Conservation (phyloP, 257 asterid species). For the Nicotiana noctiflora region DNA sequence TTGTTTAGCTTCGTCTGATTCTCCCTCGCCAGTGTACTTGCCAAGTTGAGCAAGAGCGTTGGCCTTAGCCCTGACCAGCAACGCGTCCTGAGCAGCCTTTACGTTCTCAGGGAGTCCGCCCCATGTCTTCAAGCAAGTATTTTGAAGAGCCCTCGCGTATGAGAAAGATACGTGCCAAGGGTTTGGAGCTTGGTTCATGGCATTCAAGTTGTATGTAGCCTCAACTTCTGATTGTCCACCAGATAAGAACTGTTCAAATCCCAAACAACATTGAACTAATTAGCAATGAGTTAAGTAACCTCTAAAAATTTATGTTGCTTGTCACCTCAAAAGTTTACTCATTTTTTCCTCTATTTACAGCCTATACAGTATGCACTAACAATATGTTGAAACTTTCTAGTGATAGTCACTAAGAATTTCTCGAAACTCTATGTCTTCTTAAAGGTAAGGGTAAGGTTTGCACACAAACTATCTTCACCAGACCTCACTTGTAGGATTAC, state of each 20-base stretch:
- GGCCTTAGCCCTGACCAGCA: slow-evolving; percentile 16
- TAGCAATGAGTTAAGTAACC: background rate
- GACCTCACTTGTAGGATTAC: no score
- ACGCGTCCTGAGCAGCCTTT: slow-evolving; percentile 13
- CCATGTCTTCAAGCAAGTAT: slow-evolving; percentile 22
- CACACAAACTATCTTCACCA: no score
- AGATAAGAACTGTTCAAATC: slow-evolving; percentile 17
- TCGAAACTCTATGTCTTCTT: no score
- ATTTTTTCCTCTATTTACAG: background rate
- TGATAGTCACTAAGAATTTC: background rate
- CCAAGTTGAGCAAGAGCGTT: slow-evolving; percentile 26
- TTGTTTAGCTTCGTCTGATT: slow-evolving; percentile 19
- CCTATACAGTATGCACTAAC: background rate
- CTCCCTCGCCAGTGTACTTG: background rate
- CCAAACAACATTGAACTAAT: background rate
- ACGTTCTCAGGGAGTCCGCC: slow-evolving; percentile 17
- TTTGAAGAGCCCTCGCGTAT: slow-evolving; percentile 18
- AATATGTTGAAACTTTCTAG: background rate
- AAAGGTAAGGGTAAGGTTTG: no score
- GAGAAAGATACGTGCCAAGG: slow-evolving; percentile 24
- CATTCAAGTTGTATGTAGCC: slow-evolving; percentile 22
- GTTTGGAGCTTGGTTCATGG: slow-evolving; percentile 22
- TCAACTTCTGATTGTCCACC: slow-evolving; percentile 27
- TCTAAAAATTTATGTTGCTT: background rate
- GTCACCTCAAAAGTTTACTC: background rate